These are phyloP conservation scores for Verticillium nubilum DNA, from an alignment of 2,329 filamentous ascomycete species.

Conservation along the genomic window DNA sequence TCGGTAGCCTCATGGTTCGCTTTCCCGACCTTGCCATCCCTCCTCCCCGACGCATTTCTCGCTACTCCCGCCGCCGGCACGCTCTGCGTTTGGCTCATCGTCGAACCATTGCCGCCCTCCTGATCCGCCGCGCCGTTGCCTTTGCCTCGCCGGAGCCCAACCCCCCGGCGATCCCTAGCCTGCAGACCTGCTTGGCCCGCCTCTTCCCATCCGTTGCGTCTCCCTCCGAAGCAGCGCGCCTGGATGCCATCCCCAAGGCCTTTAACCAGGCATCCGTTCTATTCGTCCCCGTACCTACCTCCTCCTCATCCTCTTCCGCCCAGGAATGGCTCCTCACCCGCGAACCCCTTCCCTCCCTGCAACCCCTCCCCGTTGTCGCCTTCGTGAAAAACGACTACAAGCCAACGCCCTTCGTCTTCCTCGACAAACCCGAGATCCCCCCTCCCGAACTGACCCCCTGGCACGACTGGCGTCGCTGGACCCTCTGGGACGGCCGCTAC, in stretches of 20 bases:
- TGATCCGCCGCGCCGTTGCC: conserved; percentile 41
- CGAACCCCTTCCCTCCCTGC: conserved; percentile 36
- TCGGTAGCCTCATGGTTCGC: conserved; percentile 40
- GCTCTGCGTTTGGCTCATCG: conserved; percentile 26
- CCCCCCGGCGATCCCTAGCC: conserved; percentile 32
- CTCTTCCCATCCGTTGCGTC: conserved; percentile 41
- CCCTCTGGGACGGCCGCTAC: conserved; percentile 55
- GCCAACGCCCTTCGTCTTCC: background rate
- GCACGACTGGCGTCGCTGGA: conserved; percentile 25
- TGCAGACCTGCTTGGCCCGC: conserved; percentile 39
- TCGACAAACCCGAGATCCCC: background rate
- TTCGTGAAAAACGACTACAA: background rate
- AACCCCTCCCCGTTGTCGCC: conserved; percentile 21
- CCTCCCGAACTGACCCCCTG: conserved; percentile 7
- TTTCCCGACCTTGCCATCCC: conserved; percentile 30
- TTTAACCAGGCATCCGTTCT: conserved; percentile 34
- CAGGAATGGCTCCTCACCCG: conserved; percentile 40
- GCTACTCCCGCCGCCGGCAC: conserved; percentile 14
- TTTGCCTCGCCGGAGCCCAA: conserved; percentile 45
- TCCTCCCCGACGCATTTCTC: conserved; percentile 9
- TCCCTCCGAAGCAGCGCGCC: conserved; percentile 6
- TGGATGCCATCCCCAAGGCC: conserved; percentile 23
- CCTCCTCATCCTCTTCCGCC: conserved; percentile 19
- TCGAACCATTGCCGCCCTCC: conserved; percentile 37
- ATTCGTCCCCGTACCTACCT: conserved; percentile 33